Base-by-base conservation (phyloP, 1,139 yeast species). In the Chernovozyma sophiae-reginae region DNA sequence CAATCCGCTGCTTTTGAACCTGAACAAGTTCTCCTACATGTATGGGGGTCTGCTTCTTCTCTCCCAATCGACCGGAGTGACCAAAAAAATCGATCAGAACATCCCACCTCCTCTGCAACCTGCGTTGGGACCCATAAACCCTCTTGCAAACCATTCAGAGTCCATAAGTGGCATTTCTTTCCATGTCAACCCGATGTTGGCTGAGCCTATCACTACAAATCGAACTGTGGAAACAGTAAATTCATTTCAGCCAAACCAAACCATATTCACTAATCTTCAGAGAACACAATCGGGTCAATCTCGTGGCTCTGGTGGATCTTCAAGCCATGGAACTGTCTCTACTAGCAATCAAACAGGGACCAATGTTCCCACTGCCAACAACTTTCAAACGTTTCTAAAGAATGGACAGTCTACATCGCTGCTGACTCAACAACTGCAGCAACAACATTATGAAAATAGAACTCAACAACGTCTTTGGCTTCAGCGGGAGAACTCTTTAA, bases 401-500 rank as follows among this genome's bases (percentile, higher is more conserved):
- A 16, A 28, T 20, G 31, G 31, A 19, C 31, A 6, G n/a, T 28
- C 31, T 20, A 8, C 27, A 5, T 25, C 27, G 13, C n/a, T n/a
- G n/a, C n/a, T n/a, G n/a, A 25, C 27, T 6, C 5, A 11, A 26
- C 36, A 20, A 32, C n/a, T n/a, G n/a, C n/a, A n/a, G n/a, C 7
- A 8, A 5, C 5, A 11, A 26, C 36, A 20, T 30, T 41, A 40
- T 26, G 81, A 79, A 36, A 81, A 87, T 1, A 70, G 95, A 56
- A 85, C 95, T 0, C 95, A 86, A 52, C 92, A 85, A 51, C 74
- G 83, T 44, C 68, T 86, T 35, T 85, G 95, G 95, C 62, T 86
- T 27, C 95, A 85, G 54, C 67, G 95, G 43, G 95, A 86, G 46
- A 83, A 76, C 48, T 79, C 85, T 4, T 65, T 81, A 31, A 64